These are phyloP conservation scores for Chlorella sorokiniana DNA, from an alignment of 139 green algal genomes.

Conservation along the genomic window DNA sequence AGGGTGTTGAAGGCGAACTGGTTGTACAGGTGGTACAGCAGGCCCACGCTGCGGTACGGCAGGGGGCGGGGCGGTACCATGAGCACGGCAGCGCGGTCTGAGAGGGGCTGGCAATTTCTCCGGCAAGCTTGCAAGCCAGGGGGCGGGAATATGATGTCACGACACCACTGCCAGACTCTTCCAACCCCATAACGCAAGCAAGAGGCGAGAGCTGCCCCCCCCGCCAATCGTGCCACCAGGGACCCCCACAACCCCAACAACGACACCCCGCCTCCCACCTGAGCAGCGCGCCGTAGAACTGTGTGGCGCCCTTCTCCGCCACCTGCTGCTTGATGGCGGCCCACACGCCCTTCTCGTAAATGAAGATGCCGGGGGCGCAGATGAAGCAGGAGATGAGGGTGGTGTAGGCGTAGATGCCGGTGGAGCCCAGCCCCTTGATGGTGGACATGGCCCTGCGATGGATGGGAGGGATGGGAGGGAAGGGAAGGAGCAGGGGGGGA, in stretches of 20 bases:
- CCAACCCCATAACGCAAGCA: too few relatives aligned
- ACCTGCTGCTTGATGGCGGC: conserved; percentile 44
- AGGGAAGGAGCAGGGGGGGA: not conserved
- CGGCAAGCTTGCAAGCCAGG: not conserved
- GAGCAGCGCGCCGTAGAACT: conserved; percentile 87
- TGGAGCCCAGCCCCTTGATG: conserved; percentile 83
- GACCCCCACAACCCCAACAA: not conserved
- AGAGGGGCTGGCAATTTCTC: too few relatives aligned
- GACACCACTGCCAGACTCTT: too few relatives aligned
- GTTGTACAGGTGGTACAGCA: conserved; percentile 99
- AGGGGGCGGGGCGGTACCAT: not conserved
- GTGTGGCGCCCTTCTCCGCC: conserved; percentile 39
- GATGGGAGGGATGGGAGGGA: not conserved
- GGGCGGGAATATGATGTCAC: too few relatives aligned
- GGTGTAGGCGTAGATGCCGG: conserved; percentile 96
- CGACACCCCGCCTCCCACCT: conserved; percentile 4
- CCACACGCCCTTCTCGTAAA: conserved; percentile 73
- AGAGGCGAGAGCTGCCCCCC: not conserved
- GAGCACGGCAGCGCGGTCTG: not conserved
- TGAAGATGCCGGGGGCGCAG: conserved; percentile 83
- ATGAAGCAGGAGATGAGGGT: conserved; percentile 95
- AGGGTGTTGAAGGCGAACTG: conserved; percentile 99
- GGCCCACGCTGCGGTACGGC: conserved; percentile 66
- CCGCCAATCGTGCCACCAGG: not conserved
- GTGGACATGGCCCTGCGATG: conserved; percentile 77